These are phyloP conservation scores for Pichia cactophila DNA, from an alignment of 1,139 yeast species.

Conservation along the genomic window DNA sequence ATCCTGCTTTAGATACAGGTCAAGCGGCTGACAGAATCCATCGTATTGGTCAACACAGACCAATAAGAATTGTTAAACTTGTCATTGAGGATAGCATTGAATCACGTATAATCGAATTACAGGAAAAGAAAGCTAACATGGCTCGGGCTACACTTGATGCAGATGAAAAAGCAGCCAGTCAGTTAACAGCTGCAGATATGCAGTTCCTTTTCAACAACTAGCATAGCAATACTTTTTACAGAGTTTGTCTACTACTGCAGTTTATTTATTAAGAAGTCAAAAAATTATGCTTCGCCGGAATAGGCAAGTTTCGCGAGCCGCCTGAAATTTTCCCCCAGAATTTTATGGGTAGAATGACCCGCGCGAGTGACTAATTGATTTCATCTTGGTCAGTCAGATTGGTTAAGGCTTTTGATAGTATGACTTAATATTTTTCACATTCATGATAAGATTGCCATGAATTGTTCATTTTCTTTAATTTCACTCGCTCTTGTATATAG, in stretches of 20 bases:
- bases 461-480: neutral
- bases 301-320: too few relatives aligned
- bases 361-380: too few relatives aligned
- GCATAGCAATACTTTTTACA: neutral
- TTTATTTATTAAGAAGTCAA: too few relatives aligned
- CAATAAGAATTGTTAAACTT: conserved; percentile 86
- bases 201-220: conserved; percentile 69
- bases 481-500: neutral
- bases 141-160: conserved; percentile 90
- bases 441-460: too few relatives aligned
- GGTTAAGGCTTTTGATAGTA: neutral
- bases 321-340: too few relatives aligned
- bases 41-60: conserved; percentile 92
- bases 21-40: conserved; percentile 98
- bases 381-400: neutral
- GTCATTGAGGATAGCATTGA: conserved; percentile 96
- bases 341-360: too few relatives aligned
- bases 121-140: conserved; percentile 97
- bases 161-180: conserved; percentile 82
- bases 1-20: conserved; percentile 90
- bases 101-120: conserved; percentile 88
- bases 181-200: conserved; percentile 86
- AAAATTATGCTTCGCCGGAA: too few relatives aligned
- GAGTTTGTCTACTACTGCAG: too few relatives aligned
- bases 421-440: neutral